These are phyloP conservation scores for Pichia sp. DNA, from an alignment of 1,139 yeast species.

Conservation along the genomic window DNA sequence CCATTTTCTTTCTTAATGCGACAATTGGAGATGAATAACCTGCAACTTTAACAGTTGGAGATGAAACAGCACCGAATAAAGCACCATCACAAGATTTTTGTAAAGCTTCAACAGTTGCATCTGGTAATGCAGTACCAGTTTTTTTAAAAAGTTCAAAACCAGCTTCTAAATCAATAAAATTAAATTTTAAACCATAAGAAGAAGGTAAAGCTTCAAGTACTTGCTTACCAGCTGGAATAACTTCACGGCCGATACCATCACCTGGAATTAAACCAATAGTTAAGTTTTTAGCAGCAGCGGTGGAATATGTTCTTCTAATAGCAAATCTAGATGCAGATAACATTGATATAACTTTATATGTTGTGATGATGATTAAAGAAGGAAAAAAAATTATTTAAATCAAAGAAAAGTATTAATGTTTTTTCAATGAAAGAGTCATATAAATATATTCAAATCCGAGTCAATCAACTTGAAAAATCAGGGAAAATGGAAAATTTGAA, in stretches of 20 bases:
- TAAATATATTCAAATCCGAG: too few species aligned
- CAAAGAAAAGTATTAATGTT: background rate
- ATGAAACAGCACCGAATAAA: slow-evolving; percentile 92
- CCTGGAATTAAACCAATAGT: slow-evolving; percentile 77
- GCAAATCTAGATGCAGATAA: slow-evolving; percentile 18
- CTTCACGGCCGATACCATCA: slow-evolving; percentile 97
- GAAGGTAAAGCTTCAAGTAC: slow-evolving; percentile 77
- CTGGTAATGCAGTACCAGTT: slow-evolving; percentile 94
- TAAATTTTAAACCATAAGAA: slow-evolving; percentile 69
- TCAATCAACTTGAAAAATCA: too few species aligned
- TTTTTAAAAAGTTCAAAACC: slow-evolving; percentile 90
- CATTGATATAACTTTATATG: background rate
- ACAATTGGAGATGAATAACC: slow-evolving; percentile 98
- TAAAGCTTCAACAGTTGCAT: slow-evolving; percentile 77
- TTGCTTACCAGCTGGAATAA: slow-evolving; percentile 89
- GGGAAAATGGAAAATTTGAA: background rate
- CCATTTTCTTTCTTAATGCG: slow-evolving; percentile 90
- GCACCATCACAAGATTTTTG: slow-evolving; percentile 91
- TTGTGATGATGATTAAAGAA: background rate
- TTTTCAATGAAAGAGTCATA: too few species aligned
- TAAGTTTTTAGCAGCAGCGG: slow-evolving; percentile 31
- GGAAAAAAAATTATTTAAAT: background rate
- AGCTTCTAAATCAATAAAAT: slow-evolving; percentile 83
- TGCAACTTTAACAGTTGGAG: slow-evolving; percentile 88
- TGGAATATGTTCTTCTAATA: slow-evolving; percentile 30